Evolutionary conservation across 208 protist species (phyloP).

Genomic region (Phytomonas francai): DNA sequence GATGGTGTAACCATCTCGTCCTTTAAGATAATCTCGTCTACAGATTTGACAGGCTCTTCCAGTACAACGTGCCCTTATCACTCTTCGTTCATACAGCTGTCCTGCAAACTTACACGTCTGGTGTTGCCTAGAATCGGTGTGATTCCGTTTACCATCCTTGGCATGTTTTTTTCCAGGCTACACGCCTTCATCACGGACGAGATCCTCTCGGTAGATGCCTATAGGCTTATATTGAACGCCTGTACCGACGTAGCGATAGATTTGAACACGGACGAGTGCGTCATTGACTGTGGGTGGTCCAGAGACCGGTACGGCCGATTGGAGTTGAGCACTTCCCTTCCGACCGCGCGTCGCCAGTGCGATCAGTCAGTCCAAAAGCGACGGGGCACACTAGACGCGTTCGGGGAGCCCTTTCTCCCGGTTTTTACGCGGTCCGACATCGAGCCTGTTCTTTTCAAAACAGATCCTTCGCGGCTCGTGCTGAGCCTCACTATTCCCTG

Average conservation of each 20-base stretch:
- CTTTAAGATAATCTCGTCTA: constrained; percentile 17
- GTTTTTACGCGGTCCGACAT: too few relatives aligned
- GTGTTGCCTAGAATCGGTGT: constrained; percentile 16
- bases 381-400: too few relatives aligned
- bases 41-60: constrained; percentile 10
- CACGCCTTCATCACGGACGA: constrained; percentile 25
- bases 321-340: too few relatives aligned
- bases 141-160: constrained; percentile 14
- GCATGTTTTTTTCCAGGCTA: constrained; percentile 10
- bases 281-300: constrained; percentile 13
- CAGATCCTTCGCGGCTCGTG: too few relatives aligned
- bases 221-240: constrained; percentile 51
- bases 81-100: constrained; percentile 42
- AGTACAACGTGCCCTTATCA: constrained; percentile 27
- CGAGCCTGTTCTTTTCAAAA: too few relatives aligned
- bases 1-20: too few relatives aligned
- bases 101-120: constrained; percentile 16
- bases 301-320: too few relatives aligned
- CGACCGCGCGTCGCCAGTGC: too few relatives aligned
- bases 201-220: constrained; percentile 31
- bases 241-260: constrained; percentile 42
- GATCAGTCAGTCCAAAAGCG: too few relatives aligned
- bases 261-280: constrained; percentile 23
- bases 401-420: too few relatives aligned
- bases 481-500: too few relatives aligned